Conservation (phyloP, 306 rosid species). For the Dryas alaskensis region DNA sequence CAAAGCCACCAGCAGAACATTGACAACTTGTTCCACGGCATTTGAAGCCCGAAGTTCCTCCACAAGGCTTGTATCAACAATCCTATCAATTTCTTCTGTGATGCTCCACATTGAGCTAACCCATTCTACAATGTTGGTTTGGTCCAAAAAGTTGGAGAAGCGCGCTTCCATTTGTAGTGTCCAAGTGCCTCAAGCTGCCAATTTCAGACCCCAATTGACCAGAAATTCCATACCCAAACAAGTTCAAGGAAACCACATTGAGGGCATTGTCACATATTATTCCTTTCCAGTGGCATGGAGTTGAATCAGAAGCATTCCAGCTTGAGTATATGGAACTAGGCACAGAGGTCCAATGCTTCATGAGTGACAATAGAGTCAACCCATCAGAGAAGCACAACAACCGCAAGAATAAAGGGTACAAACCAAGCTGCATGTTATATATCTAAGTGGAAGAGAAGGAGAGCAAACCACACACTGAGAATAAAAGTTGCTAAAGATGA, state of each 20-base stretch:
- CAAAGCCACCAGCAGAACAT: slow-evolving; percentile 52
- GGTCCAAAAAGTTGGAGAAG: slow-evolving; percentile 38
- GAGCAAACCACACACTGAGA: slow-evolving; percentile 1
- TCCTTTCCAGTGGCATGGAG: slow-evolving; percentile 80
- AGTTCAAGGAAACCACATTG: slow-evolving; percentile 49
- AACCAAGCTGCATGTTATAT: slow-evolving; percentile 24
- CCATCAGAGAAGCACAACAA: slow-evolving; percentile 52
- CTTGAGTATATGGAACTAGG: slow-evolving; percentile 43
- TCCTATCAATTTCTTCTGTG: slow-evolving; percentile 36
- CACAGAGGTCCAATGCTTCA: slow-evolving; percentile 43
- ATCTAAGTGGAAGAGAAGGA: background rate
- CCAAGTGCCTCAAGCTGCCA: slow-evolving; percentile 39
- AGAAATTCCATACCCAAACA: slow-evolving; percentile 39
- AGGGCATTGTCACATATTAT: slow-evolving; percentile 45
- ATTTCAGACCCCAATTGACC: slow-evolving; percentile 66
- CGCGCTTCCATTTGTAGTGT: slow-evolving; percentile 32
- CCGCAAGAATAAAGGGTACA: slow-evolving; percentile 34
- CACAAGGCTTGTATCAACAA: slow-evolving; percentile 54
- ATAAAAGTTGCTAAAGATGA: background rate
- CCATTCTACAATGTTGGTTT: slow-evolving; percentile 46
- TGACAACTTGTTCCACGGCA: slow-evolving; percentile 38
- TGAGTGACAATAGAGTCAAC: slow-evolving; percentile 44
- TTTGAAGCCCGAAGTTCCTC: slow-evolving; percentile 41
- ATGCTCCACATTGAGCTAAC: slow-evolving; percentile 49
- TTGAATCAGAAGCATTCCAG: slow-evolving; percentile 62